These are phyloP conservation scores for Beauveria varroae DNA, from an alignment of 2,329 filamentous ascomycete genomes.

Conservation along the genomic window DNA sequence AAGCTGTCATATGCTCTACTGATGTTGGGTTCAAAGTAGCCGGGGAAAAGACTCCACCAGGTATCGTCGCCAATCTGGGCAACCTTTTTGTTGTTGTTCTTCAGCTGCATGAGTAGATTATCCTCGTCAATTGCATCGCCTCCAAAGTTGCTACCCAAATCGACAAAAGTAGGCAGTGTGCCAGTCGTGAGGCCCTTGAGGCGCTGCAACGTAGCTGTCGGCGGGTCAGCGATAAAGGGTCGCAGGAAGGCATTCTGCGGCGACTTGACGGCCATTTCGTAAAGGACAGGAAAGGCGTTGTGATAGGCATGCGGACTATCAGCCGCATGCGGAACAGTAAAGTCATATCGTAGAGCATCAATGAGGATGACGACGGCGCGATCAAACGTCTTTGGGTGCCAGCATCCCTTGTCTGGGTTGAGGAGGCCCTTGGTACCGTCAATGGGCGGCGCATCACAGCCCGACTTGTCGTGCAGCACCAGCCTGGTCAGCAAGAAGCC, in stretches of 20 bases:
- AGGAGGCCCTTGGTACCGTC: slow-evolving; percentile 33
- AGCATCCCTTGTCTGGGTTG: slow-evolving; percentile 64
- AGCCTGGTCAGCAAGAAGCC: slow-evolving; percentile 88
- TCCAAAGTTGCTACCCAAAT: slow-evolving; percentile 90
- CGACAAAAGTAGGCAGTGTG: slow-evolving; percentile 88
- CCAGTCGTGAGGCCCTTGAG: slow-evolving; percentile 93
- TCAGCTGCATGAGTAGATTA: slow-evolving; percentile 60
- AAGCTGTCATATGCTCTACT: slow-evolving; percentile 92
- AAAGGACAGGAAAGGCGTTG: slow-evolving; percentile 77
- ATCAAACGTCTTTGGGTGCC: slow-evolving; percentile 91
- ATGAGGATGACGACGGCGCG: slow-evolving; percentile 87
- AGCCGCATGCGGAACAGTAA: slow-evolving; percentile 67
- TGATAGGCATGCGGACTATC: slow-evolving; percentile 53
- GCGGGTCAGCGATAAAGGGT: slow-evolving; percentile 95
- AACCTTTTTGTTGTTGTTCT: slow-evolving; percentile 61
- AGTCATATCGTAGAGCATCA: slow-evolving; percentile 93
- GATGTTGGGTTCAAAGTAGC: slow-evolving; percentile 81
- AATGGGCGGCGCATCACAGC: slow-evolving; percentile 62
- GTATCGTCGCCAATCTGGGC: slow-evolving; percentile 98
- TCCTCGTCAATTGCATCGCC: slow-evolving; percentile 95
- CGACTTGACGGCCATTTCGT: slow-evolving; percentile 67
- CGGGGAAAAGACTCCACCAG: slow-evolving; percentile 88
- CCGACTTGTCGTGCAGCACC: slow-evolving; percentile 69
- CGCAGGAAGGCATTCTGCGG: slow-evolving; percentile 82
- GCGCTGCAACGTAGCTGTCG: slow-evolving; percentile 85